A percentile compares a stretch with the other conserved stretches of the same genome.
phyloP scores from a whole-genome alignment of 148 eudicot species.

The Camellia sinensis region DNA sequence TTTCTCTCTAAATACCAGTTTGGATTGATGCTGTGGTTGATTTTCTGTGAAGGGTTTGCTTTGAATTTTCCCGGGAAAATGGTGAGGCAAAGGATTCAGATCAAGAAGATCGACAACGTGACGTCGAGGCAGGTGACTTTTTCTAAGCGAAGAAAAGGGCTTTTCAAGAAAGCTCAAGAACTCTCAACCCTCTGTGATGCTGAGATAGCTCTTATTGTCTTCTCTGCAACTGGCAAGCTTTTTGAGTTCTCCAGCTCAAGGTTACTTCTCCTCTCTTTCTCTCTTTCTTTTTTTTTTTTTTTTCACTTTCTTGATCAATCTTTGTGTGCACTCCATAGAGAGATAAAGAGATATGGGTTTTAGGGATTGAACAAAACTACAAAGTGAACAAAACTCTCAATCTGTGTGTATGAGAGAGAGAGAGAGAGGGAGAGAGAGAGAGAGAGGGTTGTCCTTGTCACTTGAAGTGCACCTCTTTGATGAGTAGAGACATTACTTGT shows the following conservation, averaged over 20 bases:
- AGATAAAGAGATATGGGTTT: not conserved
- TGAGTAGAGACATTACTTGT: no score
- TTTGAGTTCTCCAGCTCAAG: constrained; percentile 27
- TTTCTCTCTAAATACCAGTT: not conserved
- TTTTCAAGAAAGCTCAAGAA: constrained; percentile 30
- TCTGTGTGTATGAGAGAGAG: not conserved
- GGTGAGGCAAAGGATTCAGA: constrained; percentile 28
- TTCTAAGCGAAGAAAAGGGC: constrained; percentile 29
- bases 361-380: not conserved
- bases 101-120: constrained; percentile 27
- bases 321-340: not conserved
- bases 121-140: constrained; percentile 28
- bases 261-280: not conserved
- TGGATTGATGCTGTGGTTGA: not conserved
- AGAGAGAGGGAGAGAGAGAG: not conserved
- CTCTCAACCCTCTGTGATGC: constrained; percentile 31
- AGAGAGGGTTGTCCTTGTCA: no score
- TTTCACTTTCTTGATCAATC: not conserved
- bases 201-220: constrained; percentile 25
- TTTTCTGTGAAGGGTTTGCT: not conserved
- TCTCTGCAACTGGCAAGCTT: constrained; percentile 29
- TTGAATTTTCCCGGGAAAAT: not conserved
- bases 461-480: no score
- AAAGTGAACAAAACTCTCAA: no score
- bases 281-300: not conserved